Percentiles rank a stretch among this genome's conserved stretches.
Conservation (phyloP, 306 rosid species). For the Malus sieversii region DNA sequence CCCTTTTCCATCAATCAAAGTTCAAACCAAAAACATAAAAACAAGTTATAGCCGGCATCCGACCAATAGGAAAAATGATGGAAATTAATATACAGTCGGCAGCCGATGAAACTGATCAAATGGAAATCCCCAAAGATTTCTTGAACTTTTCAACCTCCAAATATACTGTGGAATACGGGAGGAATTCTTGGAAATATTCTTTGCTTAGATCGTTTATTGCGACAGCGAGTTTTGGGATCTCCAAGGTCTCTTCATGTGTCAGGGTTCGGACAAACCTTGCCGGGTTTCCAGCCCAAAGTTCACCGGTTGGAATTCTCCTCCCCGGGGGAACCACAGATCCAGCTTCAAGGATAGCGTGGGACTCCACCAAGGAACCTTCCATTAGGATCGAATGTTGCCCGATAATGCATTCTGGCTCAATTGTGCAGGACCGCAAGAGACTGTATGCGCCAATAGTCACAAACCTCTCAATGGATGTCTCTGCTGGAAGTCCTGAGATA, state of each 20-base stretch:
- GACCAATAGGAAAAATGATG: background rate
- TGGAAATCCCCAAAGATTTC: slow-evolving; percentile 76
- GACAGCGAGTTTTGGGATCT: slow-evolving; percentile 94
- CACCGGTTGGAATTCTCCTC: slow-evolving; percentile 86
- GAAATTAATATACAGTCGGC: background rate
- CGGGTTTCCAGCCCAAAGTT: slow-evolving; percentile 99
- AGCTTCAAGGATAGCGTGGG: slow-evolving; percentile 93
- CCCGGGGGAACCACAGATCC: slow-evolving; percentile 98
- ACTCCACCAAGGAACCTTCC: slow-evolving; percentile 98
- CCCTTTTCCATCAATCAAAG: background rate
- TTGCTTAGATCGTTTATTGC: slow-evolving; percentile 88
- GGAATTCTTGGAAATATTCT: slow-evolving; percentile 74
- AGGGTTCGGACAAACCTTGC: slow-evolving; percentile 81
- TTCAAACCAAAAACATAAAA: background rate
- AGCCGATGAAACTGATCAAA: slow-evolving; percentile 33
- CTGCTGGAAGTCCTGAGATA: slow-evolving; percentile 87
- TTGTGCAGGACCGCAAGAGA: slow-evolving; percentile 86
- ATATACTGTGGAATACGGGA: slow-evolving; percentile 84
- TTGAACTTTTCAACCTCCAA: slow-evolving; percentile 99
- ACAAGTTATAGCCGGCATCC: background rate
- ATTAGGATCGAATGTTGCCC: slow-evolving; percentile 97
- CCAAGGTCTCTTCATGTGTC: slow-evolving; percentile 86
- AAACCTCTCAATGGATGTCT: slow-evolving; percentile 71
- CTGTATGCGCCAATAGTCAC: slow-evolving; percentile 92
- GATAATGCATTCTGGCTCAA: slow-evolving; percentile 95